These are phyloP conservation scores for Ascoidea asiatica DNA, from an alignment of 805 yeast species.

Conservation along the genomic window DNA sequence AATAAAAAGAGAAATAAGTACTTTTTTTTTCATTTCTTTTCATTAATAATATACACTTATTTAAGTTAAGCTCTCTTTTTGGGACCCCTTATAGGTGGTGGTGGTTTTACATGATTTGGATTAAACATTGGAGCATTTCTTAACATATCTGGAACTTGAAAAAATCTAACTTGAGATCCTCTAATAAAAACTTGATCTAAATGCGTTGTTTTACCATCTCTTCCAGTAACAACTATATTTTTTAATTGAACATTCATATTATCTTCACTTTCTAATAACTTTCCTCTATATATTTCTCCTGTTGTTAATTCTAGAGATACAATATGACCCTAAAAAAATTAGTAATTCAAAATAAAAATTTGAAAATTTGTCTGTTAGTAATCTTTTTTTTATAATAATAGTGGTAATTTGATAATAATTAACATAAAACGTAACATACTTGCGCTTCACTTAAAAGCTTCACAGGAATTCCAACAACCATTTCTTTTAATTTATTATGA, in stretches of 20 bases:
- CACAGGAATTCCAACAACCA: constrained; percentile 71
- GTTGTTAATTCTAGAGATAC: constrained; percentile 72
- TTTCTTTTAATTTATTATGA: constrained; percentile 9
- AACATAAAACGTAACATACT: constrained; percentile 16
- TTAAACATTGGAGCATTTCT: constrained; percentile 83
- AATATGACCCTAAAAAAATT: constrained; percentile 50
- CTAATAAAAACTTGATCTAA: constrained; percentile 80
- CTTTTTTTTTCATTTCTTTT: too few species aligned
- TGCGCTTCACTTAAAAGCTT: constrained; percentile 78
- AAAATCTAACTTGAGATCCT: constrained; percentile 79
- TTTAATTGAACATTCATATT: constrained; percentile 84
- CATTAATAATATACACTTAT: too few species aligned
- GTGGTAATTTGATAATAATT: constrained; percentile 1
- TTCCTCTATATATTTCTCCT: constrained; percentile 84
- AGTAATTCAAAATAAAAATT: not conserved
- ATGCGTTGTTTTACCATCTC: constrained; percentile 62
- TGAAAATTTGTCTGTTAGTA: not conserved
- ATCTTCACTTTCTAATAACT: constrained; percentile 76
- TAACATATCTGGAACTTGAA: constrained; percentile 80
- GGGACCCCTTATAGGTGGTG: constrained; percentile 61
- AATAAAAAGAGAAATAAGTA: too few species aligned
- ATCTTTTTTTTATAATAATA: not conserved
- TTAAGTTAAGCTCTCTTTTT: too few species aligned
- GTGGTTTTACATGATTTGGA: constrained; percentile 38
- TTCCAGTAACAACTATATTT: constrained; percentile 68